Evolutionary conservation across 257 asterid species (phyloP).

Genomic region (Cruciata laevipes): DNA sequence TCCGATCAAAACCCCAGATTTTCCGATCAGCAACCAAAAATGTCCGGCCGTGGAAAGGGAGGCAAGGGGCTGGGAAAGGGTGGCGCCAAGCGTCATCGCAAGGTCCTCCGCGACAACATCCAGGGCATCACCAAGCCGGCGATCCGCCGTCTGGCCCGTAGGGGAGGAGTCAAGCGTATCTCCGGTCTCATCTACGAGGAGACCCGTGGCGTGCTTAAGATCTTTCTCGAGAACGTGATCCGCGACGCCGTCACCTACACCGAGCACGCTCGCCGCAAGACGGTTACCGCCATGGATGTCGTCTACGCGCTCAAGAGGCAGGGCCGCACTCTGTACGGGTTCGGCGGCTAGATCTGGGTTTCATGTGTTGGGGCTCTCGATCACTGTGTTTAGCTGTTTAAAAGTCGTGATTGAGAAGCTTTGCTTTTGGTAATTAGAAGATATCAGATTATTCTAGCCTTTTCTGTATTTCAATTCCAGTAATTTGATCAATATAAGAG

Average conservation of each 20-base stretch:
- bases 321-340: conserved; percentile 39
- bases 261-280: conserved; percentile 34
- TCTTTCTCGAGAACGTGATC: conserved; percentile 36
- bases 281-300: conserved; percentile 37
- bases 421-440: too few species aligned
- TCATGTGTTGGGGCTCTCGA: too few species aligned
- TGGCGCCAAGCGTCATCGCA: conserved; percentile 39
- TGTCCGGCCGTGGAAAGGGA: conserved; percentile 41
- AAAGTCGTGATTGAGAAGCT: too few species aligned
- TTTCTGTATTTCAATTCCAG: too few species aligned
- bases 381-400: too few species aligned
- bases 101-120: conserved; percentile 35
- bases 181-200: conserved; percentile 37
- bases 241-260: conserved; percentile 41
- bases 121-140: conserved; percentile 42
- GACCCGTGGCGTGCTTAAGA: conserved; percentile 38
- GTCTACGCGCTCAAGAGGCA: conserved; percentile 38
- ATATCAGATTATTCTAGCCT: too few species aligned
- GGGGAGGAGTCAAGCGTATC: conserved; percentile 45
- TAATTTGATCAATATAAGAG: too few species aligned
- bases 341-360: background rate
- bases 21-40: conserved; percentile 8
- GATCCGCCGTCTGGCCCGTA: conserved; percentile 33
- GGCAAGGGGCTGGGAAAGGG: conserved; percentile 40
- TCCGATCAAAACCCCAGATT: background rate